Evolutionary conservation across 1,139 yeast species (phyloP).

Genomic region (Blastobotrys indianensis): DNA sequence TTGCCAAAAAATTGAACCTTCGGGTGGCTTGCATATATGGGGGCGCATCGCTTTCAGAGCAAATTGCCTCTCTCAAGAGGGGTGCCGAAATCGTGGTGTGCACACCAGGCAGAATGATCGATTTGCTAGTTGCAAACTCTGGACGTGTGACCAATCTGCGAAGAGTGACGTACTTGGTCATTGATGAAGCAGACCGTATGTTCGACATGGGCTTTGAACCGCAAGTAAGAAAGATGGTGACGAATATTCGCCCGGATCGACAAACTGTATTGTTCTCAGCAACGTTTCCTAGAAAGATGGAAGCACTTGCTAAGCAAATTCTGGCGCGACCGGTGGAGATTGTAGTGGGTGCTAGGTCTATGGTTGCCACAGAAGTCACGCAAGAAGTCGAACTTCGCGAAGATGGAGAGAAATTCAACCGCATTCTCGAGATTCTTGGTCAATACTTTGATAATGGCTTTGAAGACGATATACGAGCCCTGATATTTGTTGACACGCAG

Average conservation of each 20-base stretch:
- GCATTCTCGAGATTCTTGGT: conserved; percentile 51
- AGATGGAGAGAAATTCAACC: conserved; percentile 48
- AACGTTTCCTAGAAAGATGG: conserved; percentile 80
- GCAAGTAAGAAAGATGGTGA: conserved; percentile 77
- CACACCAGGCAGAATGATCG: conserved; percentile 94
- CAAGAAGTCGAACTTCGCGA: conserved; percentile 60
- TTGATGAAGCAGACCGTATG: conserved; percentile 97
- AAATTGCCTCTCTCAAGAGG: conserved; percentile 71
- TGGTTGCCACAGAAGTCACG: conserved; percentile 74
- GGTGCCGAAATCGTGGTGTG: conserved; percentile 84
- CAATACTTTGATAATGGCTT: conserved; percentile 32
- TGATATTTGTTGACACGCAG: conserved; percentile 85
- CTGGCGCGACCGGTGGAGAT: conserved; percentile 65
- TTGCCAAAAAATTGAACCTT: conserved; percentile 46
- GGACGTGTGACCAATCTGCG: conserved; percentile 70
- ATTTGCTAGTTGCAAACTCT: conserved; percentile 73
- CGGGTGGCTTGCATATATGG: conserved; percentile 83
- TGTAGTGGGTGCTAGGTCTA: conserved; percentile 73
- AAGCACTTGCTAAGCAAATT: conserved; percentile 60
- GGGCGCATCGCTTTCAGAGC: conserved; percentile 80
- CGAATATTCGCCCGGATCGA: conserved; percentile 74
- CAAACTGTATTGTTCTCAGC: conserved; percentile 95
- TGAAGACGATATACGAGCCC: conserved; percentile 45
- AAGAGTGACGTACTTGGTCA: conserved; percentile 71
- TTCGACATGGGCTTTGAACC: conserved; percentile 98